A percentile compares a stretch with the other conserved stretches of the same genome.
Evolutionary conservation across 768 basidiomycete genomes (phyloP).

Genomic region (Tylopilus balloui): DNA sequence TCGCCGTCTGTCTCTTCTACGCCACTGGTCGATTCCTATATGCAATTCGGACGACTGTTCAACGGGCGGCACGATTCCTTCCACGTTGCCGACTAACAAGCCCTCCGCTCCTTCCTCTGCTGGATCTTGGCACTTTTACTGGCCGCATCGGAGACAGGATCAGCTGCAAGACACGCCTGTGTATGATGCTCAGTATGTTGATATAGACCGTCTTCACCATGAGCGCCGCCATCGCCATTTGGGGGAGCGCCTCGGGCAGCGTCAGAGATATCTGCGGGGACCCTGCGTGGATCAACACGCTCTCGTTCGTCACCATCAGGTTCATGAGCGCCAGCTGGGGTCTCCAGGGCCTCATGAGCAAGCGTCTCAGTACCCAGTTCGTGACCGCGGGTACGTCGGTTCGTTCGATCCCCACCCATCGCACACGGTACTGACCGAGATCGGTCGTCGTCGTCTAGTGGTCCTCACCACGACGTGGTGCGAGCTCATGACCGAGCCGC

Average conservation of each 20-base stretch:
- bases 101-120: slow-evolving; percentile 70
- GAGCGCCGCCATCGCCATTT: slow-evolving; percentile 64
- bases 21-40: not conserved
- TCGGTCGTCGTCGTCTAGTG: slow-evolving; percentile 37
- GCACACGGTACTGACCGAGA: not conserved
- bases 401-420: not conserved
- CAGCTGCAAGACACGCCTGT: slow-evolving; percentile 65
- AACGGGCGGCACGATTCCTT: slow-evolving; percentile 54
- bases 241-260: slow-evolving; percentile 59
- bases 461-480: slow-evolving; percentile 88
- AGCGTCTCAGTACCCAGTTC: slow-evolving; percentile 75
- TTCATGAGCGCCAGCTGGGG: slow-evolving; percentile 77
- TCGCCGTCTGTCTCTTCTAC: not conserved
- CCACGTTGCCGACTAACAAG: slow-evolving; percentile 80
- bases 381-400: slow-evolving; percentile 61
- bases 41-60: slow-evolving; percentile 67
- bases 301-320: slow-evolving; percentile 66
- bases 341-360: slow-evolving; percentile 82
- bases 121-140: slow-evolving; percentile 76
- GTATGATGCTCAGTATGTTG: slow-evolving; percentile 69
- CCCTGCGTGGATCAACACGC: slow-evolving; percentile 65
- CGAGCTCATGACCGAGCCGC: slow-evolving; percentile 78
- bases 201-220: slow-evolving; percentile 75
- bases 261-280: slow-evolving; percentile 50
- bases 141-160: slow-evolving; percentile 84